Evolutionary conservation across 306 rosid genomes (phyloP).

Genomic region (Medicago lupulina): DNA sequence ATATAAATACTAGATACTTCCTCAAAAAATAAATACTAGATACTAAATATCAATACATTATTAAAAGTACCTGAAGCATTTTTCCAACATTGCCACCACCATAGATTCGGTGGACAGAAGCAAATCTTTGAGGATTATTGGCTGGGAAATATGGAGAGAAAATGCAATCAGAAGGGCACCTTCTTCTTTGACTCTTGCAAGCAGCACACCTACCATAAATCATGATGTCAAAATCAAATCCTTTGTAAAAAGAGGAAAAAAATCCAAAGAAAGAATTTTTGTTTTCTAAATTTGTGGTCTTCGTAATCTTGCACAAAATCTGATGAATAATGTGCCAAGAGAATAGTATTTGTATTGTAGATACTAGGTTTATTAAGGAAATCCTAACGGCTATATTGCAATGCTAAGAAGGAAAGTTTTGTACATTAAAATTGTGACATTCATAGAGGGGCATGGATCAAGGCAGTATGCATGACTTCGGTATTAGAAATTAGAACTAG

Average conservation of each 20-base stretch:
- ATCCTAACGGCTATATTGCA: slow-evolving; percentile 13
- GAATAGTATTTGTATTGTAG: slow-evolving; percentile 11
- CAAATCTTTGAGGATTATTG: slow-evolving; percentile 76
- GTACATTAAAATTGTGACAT: neutral
- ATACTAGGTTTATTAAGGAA: neutral
- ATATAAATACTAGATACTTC: neutral
- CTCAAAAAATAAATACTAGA: slow-evolving; percentile 1
- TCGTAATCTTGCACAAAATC: slow-evolving; percentile 39
- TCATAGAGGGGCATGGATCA: neutral
- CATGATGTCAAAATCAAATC: slow-evolving; percentile 37
- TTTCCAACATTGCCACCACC: slow-evolving; percentile 81
- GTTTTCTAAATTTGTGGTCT: slow-evolving; percentile 10
- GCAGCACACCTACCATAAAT: slow-evolving; percentile 65
- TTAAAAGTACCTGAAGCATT: slow-evolving; percentile 68
- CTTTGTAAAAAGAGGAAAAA: neutral
- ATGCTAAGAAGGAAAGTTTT: slow-evolving; percentile 8
- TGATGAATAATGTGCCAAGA: neutral
- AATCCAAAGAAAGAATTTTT: slow-evolving; percentile 41
- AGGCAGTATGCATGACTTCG: neutral
- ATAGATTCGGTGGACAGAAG: slow-evolving; percentile 70
- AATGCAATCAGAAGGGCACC: slow-evolving; percentile 72
- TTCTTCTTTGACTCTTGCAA: slow-evolving; percentile 79
- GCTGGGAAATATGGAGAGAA: slow-evolving; percentile 76
- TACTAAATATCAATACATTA: neutral
- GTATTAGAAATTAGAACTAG: neutral